phyloP scores from a whole-genome alignment of 1,284 basidiomycete genomes.

The Cryptococcus amylolentus region DNA sequence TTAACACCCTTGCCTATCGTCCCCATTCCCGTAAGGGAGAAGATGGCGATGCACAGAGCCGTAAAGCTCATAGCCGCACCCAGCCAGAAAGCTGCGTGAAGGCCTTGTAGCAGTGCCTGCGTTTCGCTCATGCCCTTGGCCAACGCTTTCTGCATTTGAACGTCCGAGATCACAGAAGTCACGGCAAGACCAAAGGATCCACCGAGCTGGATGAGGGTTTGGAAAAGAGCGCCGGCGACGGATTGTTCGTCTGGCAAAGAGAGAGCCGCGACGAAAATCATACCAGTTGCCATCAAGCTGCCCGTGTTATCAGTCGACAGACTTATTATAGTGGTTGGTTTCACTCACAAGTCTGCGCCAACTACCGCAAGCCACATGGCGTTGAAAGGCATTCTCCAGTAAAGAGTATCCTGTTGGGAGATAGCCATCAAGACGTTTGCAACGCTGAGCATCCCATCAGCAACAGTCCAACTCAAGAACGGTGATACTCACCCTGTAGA shows the following conservation, averaged over 20 bases:
- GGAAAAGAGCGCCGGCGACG: constrained; percentile 63
- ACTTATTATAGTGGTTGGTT: background rate
- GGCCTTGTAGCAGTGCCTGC: constrained; percentile 24
- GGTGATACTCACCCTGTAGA: constrained; percentile 48
- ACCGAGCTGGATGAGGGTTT: constrained; percentile 58
- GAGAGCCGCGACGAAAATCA: constrained; percentile 71
- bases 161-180: constrained; percentile 61
- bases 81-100: constrained; percentile 45
- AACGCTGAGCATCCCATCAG: constrained; percentile 13
- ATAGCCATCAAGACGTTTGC: constrained; percentile 71
- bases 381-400: constrained; percentile 79
- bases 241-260: constrained; percentile 70
- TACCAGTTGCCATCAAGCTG: constrained; percentile 65
- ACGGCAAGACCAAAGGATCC: constrained; percentile 70
- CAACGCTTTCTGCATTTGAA: constrained; percentile 21
- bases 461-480: background rate
- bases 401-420: constrained; percentile 60
- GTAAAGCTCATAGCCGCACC: constrained; percentile 34
- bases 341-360: constrained; percentile 65
- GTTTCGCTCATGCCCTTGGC: constrained; percentile 10
- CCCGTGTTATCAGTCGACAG: background rate
- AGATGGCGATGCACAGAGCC: constrained; percentile 31
- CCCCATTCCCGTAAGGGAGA: constrained; percentile 36
- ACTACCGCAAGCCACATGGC: constrained; percentile 67
- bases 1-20: constrained; percentile 26